Percentiles rank a stretch among this genome's conserved stretches.
Evolutionary conservation across 345 rosid species (phyloP).

Genomic region (Cardamine resedifolia): DNA sequence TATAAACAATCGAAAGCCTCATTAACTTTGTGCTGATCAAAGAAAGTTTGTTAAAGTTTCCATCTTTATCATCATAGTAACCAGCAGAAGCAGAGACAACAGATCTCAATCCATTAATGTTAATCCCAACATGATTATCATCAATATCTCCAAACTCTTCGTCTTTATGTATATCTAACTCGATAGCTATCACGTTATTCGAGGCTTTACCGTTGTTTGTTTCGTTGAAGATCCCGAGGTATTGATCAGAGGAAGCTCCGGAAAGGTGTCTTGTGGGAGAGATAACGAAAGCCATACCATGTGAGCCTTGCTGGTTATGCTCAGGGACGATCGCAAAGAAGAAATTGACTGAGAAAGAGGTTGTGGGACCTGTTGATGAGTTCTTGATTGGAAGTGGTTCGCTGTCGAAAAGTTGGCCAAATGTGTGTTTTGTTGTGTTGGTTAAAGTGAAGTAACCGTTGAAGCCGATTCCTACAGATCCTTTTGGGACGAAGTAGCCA

Average conservation of each 20-base stretch:
- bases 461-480: conserved; percentile 26
- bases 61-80: conserved; percentile 38
- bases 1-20: conserved; percentile 58
- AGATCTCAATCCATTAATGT: conserved; percentile 50
- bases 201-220: conserved; percentile 40
- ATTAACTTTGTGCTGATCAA: conserved; percentile 31
- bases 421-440: conserved; percentile 34
- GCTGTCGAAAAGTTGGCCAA: conserved; percentile 55
- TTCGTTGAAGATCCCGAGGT: conserved; percentile 50
- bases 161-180: conserved; percentile 49
- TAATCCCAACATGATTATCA: conserved; percentile 65
- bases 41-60: conserved; percentile 26
- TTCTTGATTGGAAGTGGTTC: conserved; percentile 41
- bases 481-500: conserved; percentile 16
- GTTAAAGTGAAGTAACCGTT: conserved; percentile 50
- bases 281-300: conserved; percentile 55
- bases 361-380: conserved; percentile 35
- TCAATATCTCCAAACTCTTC: conserved; percentile 44
- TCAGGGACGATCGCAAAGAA: conserved; percentile 58
- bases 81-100: conserved; percentile 39
- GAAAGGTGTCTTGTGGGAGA: conserved; percentile 52
- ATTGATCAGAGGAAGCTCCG: conserved; percentile 37
- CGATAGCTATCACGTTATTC: conserved; percentile 56
- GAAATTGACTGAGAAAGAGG: conserved; percentile 58
- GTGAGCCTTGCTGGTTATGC: conserved; percentile 33